phyloP scores from a whole-genome alignment of 352 stramenopile genomes.

The Pythium pectinolyticum region DNA sequence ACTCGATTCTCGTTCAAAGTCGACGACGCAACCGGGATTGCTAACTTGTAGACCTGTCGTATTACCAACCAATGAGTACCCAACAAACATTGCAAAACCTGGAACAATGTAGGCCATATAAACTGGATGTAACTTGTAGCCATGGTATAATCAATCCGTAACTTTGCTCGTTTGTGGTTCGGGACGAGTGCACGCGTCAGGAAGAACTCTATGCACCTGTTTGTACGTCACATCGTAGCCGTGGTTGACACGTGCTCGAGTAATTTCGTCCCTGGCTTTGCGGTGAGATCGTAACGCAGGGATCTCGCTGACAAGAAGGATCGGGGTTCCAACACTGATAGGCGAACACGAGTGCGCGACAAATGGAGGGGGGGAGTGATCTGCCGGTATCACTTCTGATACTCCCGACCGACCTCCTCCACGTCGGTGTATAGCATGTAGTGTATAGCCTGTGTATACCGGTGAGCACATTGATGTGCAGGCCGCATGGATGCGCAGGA shows the following conservation, averaged over 20 bases:
- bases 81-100: background rate
- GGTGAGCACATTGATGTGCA: no score
- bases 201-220: conserved; percentile 3
- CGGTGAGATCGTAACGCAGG: no score
- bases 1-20: background rate
- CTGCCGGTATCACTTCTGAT: no score
- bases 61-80: background rate
- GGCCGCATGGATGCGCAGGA: no score
- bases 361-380: no score
- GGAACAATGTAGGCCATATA: background rate
- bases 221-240: conserved; percentile 10
- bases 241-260: conserved; percentile 5
- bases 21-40: conserved; percentile 8
- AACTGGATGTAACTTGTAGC: conserved; percentile 2
- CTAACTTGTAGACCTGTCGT: conserved; percentile 5
- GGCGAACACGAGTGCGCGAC: no score
- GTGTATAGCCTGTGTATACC: no score
- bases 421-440: no score
- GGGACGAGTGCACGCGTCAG: background rate
- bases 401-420: no score
- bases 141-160: conserved; percentile 16
- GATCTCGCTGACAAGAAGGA: no score
- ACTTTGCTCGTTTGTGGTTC: background rate
- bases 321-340: no score
- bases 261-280: conserved; percentile 9